Evolutionary conservation across 2,329 filamentous ascomycete genomes (phyloP), one percentile per base, ranked within the genome.

Genomic region (Fusarium luffae): DNA sequence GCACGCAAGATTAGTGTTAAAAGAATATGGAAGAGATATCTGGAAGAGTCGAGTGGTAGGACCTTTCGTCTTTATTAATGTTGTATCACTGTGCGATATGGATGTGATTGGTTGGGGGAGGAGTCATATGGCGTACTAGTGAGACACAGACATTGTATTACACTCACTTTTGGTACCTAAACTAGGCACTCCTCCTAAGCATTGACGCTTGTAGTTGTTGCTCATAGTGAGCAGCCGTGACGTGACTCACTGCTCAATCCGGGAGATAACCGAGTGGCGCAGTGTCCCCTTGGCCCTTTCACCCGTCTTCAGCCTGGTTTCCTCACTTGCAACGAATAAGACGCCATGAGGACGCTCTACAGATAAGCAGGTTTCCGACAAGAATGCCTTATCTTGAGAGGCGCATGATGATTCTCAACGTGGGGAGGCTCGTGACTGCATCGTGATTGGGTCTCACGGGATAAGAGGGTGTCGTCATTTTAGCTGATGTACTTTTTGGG

Each of bases 81-180:
- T 66, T 59, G 59, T 50, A 72, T 73, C 73, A 72, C 73, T 64
- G 28, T 70, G 70, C 57, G 59, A 72, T 63, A 43, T 44, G 30
- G 21, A 40, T 50, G 42, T 70, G 63, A 73, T 73, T 74, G 70
- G 73, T 41, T 27, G 47, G 51, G 52, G 62, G 69, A 56, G 63
- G 73, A 75, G 73, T 75, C 73, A 75, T 75, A 68, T 66, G 63
- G 70, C 70, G 72, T 68, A 70, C 59, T 40, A 44, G 34, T 37
- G 59, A 48, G n/a, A 48, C 32, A 41, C 32, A 9, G 34, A 5
- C 42, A 54, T 32, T 30, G 62, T 50, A 65, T 42, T 42, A 65
- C 51, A 48, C 19, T 63, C 49, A 48, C 60, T 63, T 34, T 25
- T 25, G 43, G 43, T 52, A 64, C 61, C 61, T 54, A 41, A 28